phyloP scores from a whole-genome alignment of 2,329 filamentous ascomycete species.

The Proliferodiscus dingleyae region DNA sequence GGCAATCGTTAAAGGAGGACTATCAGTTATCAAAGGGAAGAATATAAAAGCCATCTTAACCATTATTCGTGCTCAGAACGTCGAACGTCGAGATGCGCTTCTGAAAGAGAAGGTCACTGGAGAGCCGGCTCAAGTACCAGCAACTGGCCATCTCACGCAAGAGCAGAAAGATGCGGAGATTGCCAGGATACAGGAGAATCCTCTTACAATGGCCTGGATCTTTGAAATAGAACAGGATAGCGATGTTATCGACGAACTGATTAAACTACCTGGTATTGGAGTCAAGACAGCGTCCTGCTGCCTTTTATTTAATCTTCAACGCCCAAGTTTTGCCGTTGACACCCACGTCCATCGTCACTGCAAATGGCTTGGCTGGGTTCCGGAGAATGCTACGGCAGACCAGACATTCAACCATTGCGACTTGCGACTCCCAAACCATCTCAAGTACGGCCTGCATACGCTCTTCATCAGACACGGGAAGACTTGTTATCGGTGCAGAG shows the following conservation, averaged over 20 bases:
- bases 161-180: slow-evolving; percentile 54
- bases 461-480: slow-evolving; percentile 51
- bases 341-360: slow-evolving; percentile 51
- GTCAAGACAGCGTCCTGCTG: slow-evolving; percentile 55
- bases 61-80: slow-evolving; percentile 66
- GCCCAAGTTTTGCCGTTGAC: slow-evolving; percentile 52
- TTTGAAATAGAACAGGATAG: slow-evolving; percentile 38
- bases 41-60: slow-evolving; percentile 71
- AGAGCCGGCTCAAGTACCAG: slow-evolving; percentile 40
- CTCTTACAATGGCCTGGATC: slow-evolving; percentile 53
- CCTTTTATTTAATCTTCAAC: slow-evolving; percentile 49
- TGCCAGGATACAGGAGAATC: slow-evolving; percentile 48
- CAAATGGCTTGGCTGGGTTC: slow-evolving; percentile 52
- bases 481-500: slow-evolving; percentile 42
- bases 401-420: slow-evolving; percentile 51
- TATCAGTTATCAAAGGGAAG: slow-evolving; percentile 65
- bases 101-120: slow-evolving; percentile 37
- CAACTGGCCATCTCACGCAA: slow-evolving; percentile 35
- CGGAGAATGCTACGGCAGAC: slow-evolving; percentile 42
- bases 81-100: slow-evolving; percentile 46
- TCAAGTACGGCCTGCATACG: slow-evolving; percentile 53
- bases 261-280: slow-evolving; percentile 48
- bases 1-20: slow-evolving; percentile 65
- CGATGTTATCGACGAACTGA: slow-evolving; percentile 47
- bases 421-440: slow-evolving; percentile 43